Base-by-base conservation (phyloP, 2,329 filamentous ascomycete genomes). In the Colletotrichum sp. region DNA sequence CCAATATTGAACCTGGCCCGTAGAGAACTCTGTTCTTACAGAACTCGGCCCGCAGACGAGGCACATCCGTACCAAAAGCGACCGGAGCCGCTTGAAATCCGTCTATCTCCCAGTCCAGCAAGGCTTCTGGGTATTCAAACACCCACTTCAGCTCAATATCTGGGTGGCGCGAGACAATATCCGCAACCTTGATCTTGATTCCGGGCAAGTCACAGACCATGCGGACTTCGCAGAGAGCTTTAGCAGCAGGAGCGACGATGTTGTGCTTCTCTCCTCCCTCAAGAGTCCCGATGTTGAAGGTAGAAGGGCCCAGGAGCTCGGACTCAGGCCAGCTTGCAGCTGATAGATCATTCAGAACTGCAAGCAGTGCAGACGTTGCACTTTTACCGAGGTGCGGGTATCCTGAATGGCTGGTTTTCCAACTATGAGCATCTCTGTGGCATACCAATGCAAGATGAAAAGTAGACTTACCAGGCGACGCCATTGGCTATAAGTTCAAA, bases 41-140 rank as follows among this genome's bases (percentile, higher is more conserved):
- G 80, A 21, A 80, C 74, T 62, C 83, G 78, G 59, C 78, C 39
- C 79, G 80, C 9, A 86, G 79, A 6, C 84, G 80, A 6, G 85
- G 85, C 6, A 85, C 82, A 52, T 87, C 85, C 3, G 85, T 87
- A 1, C 85, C 85, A 72, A 84, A 87, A 5, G 83, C 79, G 60
- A 86, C 84, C 0, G 84, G 82, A 9, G 82, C 81, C 6, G 82
- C 79, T 16, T 85, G 83, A 63, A 86, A 85, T 3, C 84, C 85
- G 26, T 81, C 82, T 67, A 86, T 82, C 30, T 85, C 82, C 81
- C 83, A 85, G 57, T 86, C 82, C 16, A 86, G 78, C 24, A 86
- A 76, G 7, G 83, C 82, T 71, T 86, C 85, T 1, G 83, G 80
- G 68, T 86, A 86, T 60, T 82, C 80, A 74, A 86, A 84, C 36